Base-by-base conservation (phyloP, 2,329 filamentous ascomycete species). In the Botryosphaeria dothidea region DNA sequence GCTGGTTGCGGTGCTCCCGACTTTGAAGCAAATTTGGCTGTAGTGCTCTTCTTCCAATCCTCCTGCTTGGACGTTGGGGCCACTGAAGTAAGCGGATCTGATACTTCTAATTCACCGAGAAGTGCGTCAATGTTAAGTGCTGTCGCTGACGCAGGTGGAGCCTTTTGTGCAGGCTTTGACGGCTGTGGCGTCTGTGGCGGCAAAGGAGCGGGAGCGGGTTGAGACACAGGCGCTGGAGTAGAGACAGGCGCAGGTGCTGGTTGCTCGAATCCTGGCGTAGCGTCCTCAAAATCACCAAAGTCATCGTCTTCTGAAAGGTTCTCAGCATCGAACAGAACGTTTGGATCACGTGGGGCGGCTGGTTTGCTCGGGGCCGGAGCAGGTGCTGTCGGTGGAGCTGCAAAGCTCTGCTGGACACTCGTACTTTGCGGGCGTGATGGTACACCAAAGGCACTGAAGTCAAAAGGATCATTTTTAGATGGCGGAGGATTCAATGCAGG, bases 281-380 rank as follows among this genome's bases (percentile, higher is more conserved):
- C 48, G 38, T 41, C 73, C 61, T 76, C 74, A 61, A 75, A 75
- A 15, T 78, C 72, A 34, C 76, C 75, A 71, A 77, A 77, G n/a
- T 76, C 74, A 36, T 71, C 67, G 23, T 70, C 69, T 19, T 76
- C 75, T 48, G 74, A 65, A 15, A 65, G 72, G 64, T 79, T 76
- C 61, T 77, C 75, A 48, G 73, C 77, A 67, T 79, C 77, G 64
- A 79, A 79, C 2, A 79, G 67, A 3, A 79, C 76, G 65, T 73
- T 78, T 3, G 76, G 71, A 67, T 79, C 75, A 19, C 70, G 64
- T 34, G 73, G 36, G 34, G 63, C 17, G n/a, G 63, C 7, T 8
- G 56, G 23, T 21, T 51, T 60, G 45, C 62, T 64, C 34, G 41
- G 41, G 8, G 34, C 48, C 9, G n/a, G 46, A 8, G 46, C 52